phyloP scores from a whole-genome alignment of 495 filamentous ascomycete genomes.

The Pseudomonodictys pantanalensis region DNA sequence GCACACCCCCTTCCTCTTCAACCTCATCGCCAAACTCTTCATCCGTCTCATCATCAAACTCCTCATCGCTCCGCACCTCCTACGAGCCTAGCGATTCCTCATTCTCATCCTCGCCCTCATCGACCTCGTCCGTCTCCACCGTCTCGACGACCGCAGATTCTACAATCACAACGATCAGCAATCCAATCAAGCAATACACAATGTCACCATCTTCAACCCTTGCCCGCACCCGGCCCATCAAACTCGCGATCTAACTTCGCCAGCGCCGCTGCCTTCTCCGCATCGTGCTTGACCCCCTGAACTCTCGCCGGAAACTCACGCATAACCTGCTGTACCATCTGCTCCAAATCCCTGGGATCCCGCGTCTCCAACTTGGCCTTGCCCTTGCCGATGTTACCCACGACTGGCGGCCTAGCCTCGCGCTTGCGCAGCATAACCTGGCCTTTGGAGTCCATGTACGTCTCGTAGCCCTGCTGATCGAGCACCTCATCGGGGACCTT shows the following conservation, averaged over 20 bases:
- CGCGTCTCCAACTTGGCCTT: conserved; percentile 28
- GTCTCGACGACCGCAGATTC: no score
- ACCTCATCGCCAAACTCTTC: no score
- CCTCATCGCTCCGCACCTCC: no score
- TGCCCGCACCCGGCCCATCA: conserved; percentile 19
- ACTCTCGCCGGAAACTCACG: conserved; percentile 34
- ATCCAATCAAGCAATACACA: no score
- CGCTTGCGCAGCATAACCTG: conserved; percentile 38
- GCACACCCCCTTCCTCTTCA: no score
- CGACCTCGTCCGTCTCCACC: no score
- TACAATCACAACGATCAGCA: no score
- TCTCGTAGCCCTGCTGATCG: conserved; percentile 44
- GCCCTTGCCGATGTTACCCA: conserved; percentile 2
- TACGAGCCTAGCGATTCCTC: no score
- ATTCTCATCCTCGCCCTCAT: no score
- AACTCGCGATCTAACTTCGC: conserved; percentile 40
- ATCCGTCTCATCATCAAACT: no score
- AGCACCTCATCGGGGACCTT: conserved; percentile 42
- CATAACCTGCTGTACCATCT: conserved; percentile 38
- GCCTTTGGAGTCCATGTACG: conserved; percentile 41
- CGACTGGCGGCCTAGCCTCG: neutral
- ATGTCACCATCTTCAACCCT: no score
- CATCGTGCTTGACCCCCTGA: conserved; percentile 28
- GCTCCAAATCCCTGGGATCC: conserved; percentile 35
- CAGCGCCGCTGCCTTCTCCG: conserved; percentile 38